Evolutionary conservation across 202 grass and related monocot species (phyloP).

Genomic region (Carex arenaria): DNA sequence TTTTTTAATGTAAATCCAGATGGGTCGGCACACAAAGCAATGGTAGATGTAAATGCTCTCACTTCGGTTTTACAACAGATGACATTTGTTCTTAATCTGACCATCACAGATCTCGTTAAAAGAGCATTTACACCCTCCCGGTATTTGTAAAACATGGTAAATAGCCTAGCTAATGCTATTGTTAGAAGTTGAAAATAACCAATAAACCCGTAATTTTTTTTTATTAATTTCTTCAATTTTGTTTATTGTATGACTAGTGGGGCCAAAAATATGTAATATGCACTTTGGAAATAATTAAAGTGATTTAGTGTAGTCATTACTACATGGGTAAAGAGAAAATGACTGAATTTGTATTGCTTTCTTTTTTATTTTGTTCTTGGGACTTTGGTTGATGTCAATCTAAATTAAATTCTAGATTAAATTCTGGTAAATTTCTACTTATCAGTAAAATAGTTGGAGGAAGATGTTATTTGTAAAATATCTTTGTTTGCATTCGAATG

Average conservation of each 20-base stretch:
- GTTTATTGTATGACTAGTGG: background rate
- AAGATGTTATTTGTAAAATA: no score
- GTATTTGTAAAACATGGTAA: constrained; percentile 6
- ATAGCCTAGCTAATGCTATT: background rate
- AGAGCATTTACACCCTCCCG: constrained; percentile 20
- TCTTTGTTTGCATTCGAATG: no score
- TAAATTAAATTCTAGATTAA: background rate
- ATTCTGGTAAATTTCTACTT: no score
- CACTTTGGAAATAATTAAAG: background rate
- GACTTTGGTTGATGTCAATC: background rate
- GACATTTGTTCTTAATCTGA: constrained; percentile 46
- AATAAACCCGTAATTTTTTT: background rate
- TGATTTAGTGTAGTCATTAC: background rate
- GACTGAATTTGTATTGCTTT: no score
- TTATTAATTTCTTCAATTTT: background rate
- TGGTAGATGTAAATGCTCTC: constrained; percentile 54
- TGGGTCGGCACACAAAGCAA: constrained; percentile 46
- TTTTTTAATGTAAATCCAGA: constrained; percentile 22
- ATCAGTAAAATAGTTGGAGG: no score
- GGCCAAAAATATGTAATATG: background rate
- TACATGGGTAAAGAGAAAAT: no score
- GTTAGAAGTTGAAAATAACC: background rate
- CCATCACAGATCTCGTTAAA: constrained; percentile 29
- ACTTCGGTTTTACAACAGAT: constrained; percentile 49
- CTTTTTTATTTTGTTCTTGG: background rate